Conservation (phyloP, 371 early-diverging fungal genomes). For the Mucor ambiguus region DNA sequence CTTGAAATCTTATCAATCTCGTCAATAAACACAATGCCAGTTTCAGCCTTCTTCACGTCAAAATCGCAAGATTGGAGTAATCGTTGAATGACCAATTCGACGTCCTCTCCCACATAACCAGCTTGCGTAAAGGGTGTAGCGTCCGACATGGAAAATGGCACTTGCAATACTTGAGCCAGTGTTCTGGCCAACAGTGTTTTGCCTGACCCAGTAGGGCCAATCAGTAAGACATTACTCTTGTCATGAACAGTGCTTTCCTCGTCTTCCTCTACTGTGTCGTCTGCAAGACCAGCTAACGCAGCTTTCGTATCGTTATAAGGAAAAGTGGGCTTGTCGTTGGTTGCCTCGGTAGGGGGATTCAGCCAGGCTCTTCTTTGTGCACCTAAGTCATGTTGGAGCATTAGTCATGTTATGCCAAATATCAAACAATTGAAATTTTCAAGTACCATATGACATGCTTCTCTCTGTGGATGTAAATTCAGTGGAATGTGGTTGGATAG, state of each 20-base stretch:
- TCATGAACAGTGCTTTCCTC: conserved; percentile 65
- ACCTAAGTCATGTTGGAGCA: conserved; percentile 3
- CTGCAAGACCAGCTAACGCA: not conserved
- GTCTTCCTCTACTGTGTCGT: conserved; percentile 6
- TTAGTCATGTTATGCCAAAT: conserved; percentile 9
- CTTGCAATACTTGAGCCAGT: conserved; percentile 82
- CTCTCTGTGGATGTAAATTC: conserved; percentile 24
- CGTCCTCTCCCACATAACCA: conserved; percentile 95
- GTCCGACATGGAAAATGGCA: conserved; percentile 93
- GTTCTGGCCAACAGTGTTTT: conserved; percentile 88
- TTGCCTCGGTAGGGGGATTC: conserved; percentile 37
- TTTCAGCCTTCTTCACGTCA: conserved; percentile 84
- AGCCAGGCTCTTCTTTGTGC: conserved; percentile 37
- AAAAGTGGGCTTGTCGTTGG: not conserved
- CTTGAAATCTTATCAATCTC: conserved; percentile 91
- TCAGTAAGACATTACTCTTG: conserved; percentile 86
- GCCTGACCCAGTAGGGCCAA: conserved; percentile 86
- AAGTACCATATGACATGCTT: conserved; percentile 14
- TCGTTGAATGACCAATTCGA: conserved; percentile 85
- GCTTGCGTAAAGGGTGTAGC: conserved; percentile 93
- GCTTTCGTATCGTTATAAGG: not conserved
- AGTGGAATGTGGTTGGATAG: conserved; percentile 19
- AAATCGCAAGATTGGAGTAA: conserved; percentile 87
- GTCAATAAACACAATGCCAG: conserved; percentile 92
- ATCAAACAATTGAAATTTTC: not conserved